Evolutionary conservation across 495 filamentous ascomycete genomes (phyloP), one percentile per base, ranked within the genome.

Genomic region (Alectoria sarmentosa): DNA sequence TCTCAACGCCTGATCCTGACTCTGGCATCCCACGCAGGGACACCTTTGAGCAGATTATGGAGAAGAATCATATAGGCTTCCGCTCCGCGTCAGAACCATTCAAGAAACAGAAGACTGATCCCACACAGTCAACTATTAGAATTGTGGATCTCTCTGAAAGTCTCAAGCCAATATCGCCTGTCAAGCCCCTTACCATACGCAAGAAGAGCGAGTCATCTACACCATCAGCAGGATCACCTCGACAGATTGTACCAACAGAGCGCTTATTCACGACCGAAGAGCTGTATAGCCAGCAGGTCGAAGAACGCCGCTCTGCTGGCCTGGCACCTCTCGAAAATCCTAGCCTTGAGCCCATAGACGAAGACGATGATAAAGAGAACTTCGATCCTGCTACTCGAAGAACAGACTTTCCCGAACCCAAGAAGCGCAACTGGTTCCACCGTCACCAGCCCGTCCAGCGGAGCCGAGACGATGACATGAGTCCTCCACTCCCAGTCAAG

Each of bases 381-480:
- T 58, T 66, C 11, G 67, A 71, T 42, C 66, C 63, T 7, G 58
- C 52, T 23, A 49, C 60, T n/a, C 64, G 62, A 36, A 59, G 60
- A 39, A 60, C 46, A 11, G 34, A 55, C 19, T n/a, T 58, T 17
- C 55, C 19, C 23, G 58, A 74, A 42, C 78, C 81, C 46, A 88
- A 86, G 73, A 88, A 83, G 46, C 80, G 83, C 67, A 82, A 81
- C 3, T 91, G 87, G 87, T 88, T 90, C 70, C 86, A 80, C 58
- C 81, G 84, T 4, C 74, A 77, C 36, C 57, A 68, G 19, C 32
- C 26, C 30, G 36, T 48, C 30, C 69, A 69, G 44, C 60, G 37
- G 15, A 66, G 54, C 13, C 56, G 54, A 54, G 68, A 63, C 26
- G 62, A 54, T 21, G 64, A 74, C 39, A 68, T 30, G 19, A 32